Conservation (phyloP, 192 early-diverging fungal genomes). For the Backusella circina region DNA sequence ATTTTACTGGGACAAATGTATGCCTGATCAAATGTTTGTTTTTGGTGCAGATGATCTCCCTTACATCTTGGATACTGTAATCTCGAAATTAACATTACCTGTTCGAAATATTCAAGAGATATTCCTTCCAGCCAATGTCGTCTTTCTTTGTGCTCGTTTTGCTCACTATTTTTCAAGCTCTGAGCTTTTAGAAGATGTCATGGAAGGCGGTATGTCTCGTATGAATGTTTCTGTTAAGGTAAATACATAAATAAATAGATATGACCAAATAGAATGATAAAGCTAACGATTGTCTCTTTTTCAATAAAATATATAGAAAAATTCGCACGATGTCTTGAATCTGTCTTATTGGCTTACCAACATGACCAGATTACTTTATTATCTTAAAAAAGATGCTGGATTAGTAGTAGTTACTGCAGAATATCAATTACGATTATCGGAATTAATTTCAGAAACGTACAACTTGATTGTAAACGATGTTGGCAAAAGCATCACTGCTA, state of each 20-base stretch:
- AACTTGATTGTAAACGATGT: constrained; percentile 58
- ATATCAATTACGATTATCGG: constrained; percentile 73
- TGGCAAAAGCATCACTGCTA: constrained; percentile 57
- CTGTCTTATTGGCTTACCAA: constrained; percentile 86
- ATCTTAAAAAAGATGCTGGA: constrained; percentile 80
- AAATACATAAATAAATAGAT: background rate
- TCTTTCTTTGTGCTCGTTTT: constrained; percentile 86
- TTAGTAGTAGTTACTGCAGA: constrained; percentile 64
- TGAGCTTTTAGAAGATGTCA: constrained; percentile 69
- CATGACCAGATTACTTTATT: constrained; percentile 75
- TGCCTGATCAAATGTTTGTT: constrained; percentile 93
- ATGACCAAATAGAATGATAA: background rate
- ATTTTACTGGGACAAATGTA: constrained; percentile 81
- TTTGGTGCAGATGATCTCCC: constrained; percentile 70
- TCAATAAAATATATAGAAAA: constrained; percentile 10
- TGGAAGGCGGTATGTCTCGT: constrained; percentile 51
- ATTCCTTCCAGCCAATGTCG: constrained; percentile 78
- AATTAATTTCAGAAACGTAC: constrained; percentile 72
- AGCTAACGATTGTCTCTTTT: too few relatives aligned
- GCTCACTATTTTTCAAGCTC: constrained; percentile 75
- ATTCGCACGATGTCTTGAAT: constrained; percentile 17
- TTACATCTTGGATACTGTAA: constrained; percentile 67
- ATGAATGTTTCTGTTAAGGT: constrained; percentile 53
- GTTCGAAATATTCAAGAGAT: constrained; percentile 55
- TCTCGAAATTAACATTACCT: constrained; percentile 59